Evolutionary conservation across 805 yeast species (phyloP).

Genomic region (Trichomonascus vanleenenianus): DNA sequence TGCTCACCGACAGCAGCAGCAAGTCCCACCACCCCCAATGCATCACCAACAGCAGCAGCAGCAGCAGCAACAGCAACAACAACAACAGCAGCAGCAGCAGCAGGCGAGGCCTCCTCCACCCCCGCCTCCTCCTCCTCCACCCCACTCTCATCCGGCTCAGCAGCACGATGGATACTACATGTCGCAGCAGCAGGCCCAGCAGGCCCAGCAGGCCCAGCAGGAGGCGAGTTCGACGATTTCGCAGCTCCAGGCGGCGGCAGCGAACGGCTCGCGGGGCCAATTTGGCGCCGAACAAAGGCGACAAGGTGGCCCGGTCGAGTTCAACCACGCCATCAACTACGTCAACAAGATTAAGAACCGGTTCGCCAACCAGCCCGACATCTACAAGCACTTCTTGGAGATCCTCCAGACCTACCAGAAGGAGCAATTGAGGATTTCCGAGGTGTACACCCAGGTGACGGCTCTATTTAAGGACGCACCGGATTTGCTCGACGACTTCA

Average conservation of each 20-base stretch:
- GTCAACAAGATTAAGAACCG: conserved; percentile 95
- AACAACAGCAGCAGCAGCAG: conserved; percentile 23
- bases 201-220: conserved; percentile 16
- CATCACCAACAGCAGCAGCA: conserved; percentile 25
- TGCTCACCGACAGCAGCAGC: conserved; percentile 8
- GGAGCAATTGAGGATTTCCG: conserved; percentile 90
- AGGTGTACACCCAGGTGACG: conserved; percentile 91
- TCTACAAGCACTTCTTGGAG: conserved; percentile 89
- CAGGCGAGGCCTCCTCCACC: conserved; percentile 15
- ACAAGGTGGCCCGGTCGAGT: conserved; percentile 69
- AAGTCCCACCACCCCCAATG: conserved; percentile 3
- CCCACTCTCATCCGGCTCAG: background rate
- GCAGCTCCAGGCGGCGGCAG: conserved; percentile 33
- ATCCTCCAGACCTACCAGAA: conserved; percentile 94
- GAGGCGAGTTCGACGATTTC: conserved; percentile 19
- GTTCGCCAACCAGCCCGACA: conserved; percentile 89
- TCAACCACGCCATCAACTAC: conserved; percentile 93
- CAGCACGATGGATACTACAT: conserved; percentile 20
- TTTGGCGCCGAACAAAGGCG: conserved; percentile 17
- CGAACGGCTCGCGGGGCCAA: conserved; percentile 24
- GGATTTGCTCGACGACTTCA: conserved; percentile 88
- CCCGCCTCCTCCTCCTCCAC: conserved; percentile 8
- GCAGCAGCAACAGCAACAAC: conserved; percentile 18
- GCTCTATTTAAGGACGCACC: conserved; percentile 86
- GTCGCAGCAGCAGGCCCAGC: conserved; percentile 11